Evolutionary conservation across 176 grass and related monocot genomes (phyloP).

Genomic region (Calamus simplicifolius): DNA sequence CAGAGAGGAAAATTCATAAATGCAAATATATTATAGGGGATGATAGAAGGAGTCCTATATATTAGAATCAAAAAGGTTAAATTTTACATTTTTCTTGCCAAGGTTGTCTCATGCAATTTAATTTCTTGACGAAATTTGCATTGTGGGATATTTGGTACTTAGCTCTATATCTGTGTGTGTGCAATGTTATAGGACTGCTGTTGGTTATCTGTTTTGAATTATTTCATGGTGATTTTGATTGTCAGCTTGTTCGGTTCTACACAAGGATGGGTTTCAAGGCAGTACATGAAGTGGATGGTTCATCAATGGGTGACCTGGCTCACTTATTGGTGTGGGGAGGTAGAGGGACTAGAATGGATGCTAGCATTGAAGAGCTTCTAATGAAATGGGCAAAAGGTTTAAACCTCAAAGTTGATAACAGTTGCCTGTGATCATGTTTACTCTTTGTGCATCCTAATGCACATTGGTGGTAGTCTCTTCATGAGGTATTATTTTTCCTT

Average conservation of each 20-base stretch:
- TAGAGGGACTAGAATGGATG: constrained; percentile 88
- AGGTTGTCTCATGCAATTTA: too few species aligned
- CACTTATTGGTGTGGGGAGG: constrained; percentile 98
- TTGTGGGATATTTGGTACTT: neutral
- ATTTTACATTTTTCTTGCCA: too few species aligned
- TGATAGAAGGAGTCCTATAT: too few species aligned
- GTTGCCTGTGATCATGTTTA: too few species aligned
- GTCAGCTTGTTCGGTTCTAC: constrained; percentile 81
- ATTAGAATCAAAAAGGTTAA: too few species aligned
- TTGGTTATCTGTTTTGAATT: neutral
- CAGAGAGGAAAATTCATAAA: too few species aligned
- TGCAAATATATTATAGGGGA: too few species aligned
- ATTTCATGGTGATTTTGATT: neutral
- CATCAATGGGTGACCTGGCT: constrained; percentile 54
- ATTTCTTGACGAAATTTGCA: too few species aligned
- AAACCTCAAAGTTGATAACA: constrained; percentile 23
- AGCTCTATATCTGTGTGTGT: neutral
- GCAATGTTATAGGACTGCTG: neutral
- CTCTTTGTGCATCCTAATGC: too few species aligned
- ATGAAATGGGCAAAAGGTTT: constrained; percentile 65
- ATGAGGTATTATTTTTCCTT: too few species aligned
- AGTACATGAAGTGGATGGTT: constrained; percentile 73
- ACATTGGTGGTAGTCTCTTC: too few species aligned
- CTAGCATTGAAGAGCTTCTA: constrained; percentile 66
- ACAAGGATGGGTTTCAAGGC: constrained; percentile 80